Evolutionary conservation across 306 rosid genomes (phyloP).

Genomic region (Gillenia trifoliata): DNA sequence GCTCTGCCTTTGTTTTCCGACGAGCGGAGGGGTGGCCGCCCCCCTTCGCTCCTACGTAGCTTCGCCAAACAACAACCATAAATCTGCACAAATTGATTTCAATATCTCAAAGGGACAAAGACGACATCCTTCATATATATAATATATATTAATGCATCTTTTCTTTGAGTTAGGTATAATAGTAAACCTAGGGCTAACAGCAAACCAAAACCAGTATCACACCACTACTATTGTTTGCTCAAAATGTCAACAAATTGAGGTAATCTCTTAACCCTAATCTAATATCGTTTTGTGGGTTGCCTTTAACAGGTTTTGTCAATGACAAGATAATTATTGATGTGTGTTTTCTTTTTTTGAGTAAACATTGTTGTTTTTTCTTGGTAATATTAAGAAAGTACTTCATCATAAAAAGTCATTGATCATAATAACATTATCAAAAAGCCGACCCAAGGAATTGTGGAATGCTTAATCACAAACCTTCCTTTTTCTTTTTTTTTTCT

Average conservation of each 20-base stretch:
- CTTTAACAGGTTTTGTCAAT: background rate
- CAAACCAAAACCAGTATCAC: constrained; percentile 4
- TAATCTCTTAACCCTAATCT: constrained; percentile 14
- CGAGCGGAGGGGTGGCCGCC: too few species aligned
- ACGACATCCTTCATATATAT: constrained; percentile 9
- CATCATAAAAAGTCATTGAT: background rate
- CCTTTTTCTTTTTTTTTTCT: constrained; percentile 3
- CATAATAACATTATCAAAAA: background rate
- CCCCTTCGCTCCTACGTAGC: too few species aligned
- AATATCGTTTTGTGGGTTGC: background rate
- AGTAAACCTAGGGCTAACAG: background rate
- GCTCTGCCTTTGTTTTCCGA: too few species aligned
- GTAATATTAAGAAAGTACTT: background rate
- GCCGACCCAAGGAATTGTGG: background rate
- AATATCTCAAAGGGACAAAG: constrained; percentile 7
- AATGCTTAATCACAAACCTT: background rate
- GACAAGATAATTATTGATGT: background rate
- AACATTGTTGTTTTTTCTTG: background rate
- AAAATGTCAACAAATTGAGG: constrained; percentile 38
- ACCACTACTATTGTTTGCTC: background rate
- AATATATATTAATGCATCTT: background rate
- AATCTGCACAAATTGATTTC: constrained; percentile 3
- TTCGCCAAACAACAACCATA: constrained; percentile 17
- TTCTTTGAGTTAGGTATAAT: constrained; percentile 18
- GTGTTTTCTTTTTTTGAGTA: background rate